These are phyloP conservation scores for Rhynchosporium secalis DNA, from an alignment of 2,329 filamentous ascomycete genomes.

Conservation along the genomic window DNA sequence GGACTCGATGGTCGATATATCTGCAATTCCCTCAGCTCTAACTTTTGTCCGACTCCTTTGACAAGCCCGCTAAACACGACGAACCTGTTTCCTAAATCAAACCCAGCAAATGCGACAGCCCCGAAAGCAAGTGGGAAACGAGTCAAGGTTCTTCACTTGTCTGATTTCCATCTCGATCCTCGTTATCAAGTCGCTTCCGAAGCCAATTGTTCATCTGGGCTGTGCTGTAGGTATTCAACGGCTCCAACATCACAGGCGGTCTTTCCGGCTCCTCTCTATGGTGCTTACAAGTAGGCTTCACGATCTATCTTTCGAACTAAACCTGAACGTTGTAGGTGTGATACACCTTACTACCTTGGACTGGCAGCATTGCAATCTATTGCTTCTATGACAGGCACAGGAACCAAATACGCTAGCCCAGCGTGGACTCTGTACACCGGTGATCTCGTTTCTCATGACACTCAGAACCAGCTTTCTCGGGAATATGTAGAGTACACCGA, in stretches of 20 bases:
- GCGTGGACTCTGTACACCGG: conserved; percentile 59
- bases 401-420: conserved; percentile 44
- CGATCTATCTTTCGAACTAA: background rate
- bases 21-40: conserved; percentile 50
- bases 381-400: conserved; percentile 56
- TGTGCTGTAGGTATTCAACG: conserved; percentile 51
- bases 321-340: conserved; percentile 43
- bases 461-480: conserved; percentile 51
- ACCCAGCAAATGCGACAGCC: conserved; percentile 46
- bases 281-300: conserved; percentile 46
- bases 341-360: conserved; percentile 58
- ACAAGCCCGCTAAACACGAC: conserved; percentile 48
- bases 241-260: conserved; percentile 43
- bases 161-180: conserved; percentile 56
- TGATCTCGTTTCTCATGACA: conserved; percentile 56
- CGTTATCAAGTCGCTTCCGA: conserved; percentile 54
- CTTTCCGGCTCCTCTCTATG: conserved; percentile 54
- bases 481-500: conserved; percentile 56
- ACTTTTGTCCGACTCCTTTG: conserved; percentile 49
- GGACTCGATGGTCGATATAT: conserved; percentile 59
- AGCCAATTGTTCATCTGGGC: conserved; percentile 51
- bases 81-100: conserved; percentile 53
- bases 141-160: conserved; percentile 57
- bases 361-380: conserved; percentile 57
- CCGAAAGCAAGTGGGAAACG: conserved; percentile 52